Evolutionary conservation across 1,284 basidiomycete species (phyloP), one percentile per base, ranked within the genome.

Genomic region (Golubevia pallescens): DNA sequence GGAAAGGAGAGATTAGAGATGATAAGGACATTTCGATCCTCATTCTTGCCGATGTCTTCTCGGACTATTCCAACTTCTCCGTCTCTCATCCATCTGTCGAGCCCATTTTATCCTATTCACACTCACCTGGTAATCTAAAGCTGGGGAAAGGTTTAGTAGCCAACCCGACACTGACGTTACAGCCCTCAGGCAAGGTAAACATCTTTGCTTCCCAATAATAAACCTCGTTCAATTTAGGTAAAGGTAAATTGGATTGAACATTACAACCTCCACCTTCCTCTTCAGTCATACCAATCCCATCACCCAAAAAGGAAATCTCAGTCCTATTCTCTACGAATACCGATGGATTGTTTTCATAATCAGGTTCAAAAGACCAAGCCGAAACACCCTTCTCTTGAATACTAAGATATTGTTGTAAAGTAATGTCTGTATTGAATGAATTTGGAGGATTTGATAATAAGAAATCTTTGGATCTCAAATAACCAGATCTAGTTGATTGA

Each of bases 201-300:
- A 85, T 85, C 73, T 85, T 85, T 68, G 75, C 76, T 67, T 85
- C 83, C 80, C 80, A 85, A 59, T 85, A 85, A 74, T 85, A 85
- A 56, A 84, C 80, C 38, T 85, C 83, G 68, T 85, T 85, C 67
- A 81, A 66, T 70, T 85, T 85, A 54, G 81, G 83, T 4, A 85
- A 63, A 1, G 83, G 83, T 54, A 85, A 58, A 55, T 85, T 85
- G 71, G 74, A 81, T 68, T 82, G 78, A 1, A 85, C 80, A 58
- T 75, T 74, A 52, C 76, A 80, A 13, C 78, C 81, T 1, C 83
- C 83, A 21, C 83, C 83, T 58, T 85, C 83, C 52, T 75, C 67
- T n/a, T 80, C 73, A 1, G 78, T 74, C 81, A 85, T 82, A 38
- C 80, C 83, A n/a, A 75, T 62, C 7, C 83, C 81, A 48, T 84